These are phyloP conservation scores for Pseudozyma sp. DNA, from an alignment of 1,284 basidiomycete genomes.

Conservation along the genomic window DNA sequence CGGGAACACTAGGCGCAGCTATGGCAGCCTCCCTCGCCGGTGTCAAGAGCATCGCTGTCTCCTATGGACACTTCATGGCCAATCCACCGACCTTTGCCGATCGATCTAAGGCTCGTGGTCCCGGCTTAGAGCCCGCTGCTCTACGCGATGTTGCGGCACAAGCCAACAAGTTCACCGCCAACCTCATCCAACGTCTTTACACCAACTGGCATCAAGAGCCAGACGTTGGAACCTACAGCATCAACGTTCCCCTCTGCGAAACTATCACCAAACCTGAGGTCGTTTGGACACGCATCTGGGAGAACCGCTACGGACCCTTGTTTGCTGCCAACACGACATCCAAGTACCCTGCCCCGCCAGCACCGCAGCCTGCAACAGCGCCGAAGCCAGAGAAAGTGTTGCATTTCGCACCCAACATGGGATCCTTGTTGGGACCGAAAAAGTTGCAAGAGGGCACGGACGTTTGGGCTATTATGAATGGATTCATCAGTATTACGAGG, in stretches of 20 bases:
- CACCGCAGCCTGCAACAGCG: constrained; percentile 38
- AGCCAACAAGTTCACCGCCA: constrained; percentile 45
- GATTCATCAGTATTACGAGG: constrained; percentile 60
- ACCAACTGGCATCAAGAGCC: constrained; percentile 56
- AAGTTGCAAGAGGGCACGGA: constrained; percentile 54
- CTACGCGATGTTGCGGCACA: constrained; percentile 18
- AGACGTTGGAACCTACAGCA: constrained; percentile 55
- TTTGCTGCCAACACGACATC: constrained; percentile 29
- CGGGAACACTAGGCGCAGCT: constrained; percentile 66
- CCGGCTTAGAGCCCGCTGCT: constrained; percentile 29
- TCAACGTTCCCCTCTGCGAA: constrained; percentile 66
- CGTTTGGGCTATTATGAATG: constrained; percentile 63
- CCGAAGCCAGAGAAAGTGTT: constrained; percentile 48
- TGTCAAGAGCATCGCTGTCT: constrained; percentile 58
- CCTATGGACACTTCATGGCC: constrained; percentile 61
- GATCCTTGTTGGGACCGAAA: constrained; percentile 51
- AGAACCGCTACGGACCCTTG: constrained; percentile 54
- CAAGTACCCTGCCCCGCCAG: constrained; percentile 26
- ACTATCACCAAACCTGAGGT: constrained; percentile 56
- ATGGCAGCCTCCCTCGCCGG: constrained; percentile 59
- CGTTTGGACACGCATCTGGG: constrained; percentile 64
- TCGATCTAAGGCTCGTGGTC: constrained; percentile 22
- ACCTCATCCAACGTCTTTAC: constrained; percentile 55
- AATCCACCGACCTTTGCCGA: constrained; percentile 51
- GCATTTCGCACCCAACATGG: constrained; percentile 64